Evolutionary conservation across 495 filamentous ascomycete genomes (phyloP), one percentile per base, ranked within the genome.

Genomic region (Penicillium goetzii): DNA sequence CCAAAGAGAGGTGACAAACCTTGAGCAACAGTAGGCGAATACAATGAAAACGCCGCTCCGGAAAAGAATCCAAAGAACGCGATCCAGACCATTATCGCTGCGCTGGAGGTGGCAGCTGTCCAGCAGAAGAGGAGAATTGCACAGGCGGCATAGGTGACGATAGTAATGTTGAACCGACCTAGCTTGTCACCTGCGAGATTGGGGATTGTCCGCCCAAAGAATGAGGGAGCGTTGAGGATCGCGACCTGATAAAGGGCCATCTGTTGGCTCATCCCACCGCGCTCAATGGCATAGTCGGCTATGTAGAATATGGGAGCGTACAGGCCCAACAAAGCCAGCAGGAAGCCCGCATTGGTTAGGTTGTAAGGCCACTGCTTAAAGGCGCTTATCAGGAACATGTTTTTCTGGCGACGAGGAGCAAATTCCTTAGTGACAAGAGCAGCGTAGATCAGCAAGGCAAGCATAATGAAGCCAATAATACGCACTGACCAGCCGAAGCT

Each of bases 401-500:
- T 55, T 38, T 55, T 55, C 52, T 55, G 52, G 14, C 52, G 52
- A 55, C 52, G 30, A 21, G 30, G 52, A 14, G 52, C 52, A 19
- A 55, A 55, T 36, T 55, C 28, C 52, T 55, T 55, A 12, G 52
- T 36, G 52, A 55, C 52, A 15, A 55, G 30, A 26, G 52, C 52
- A 33, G 52, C 52, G 52, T 55, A 68, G 32, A 79, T 66, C 57
- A 65, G 47, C 32, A 55, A 70, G 21, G 57, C 65, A 54, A 78
- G 59, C 40, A 54, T 61, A 3, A 70, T 62, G 54, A 71, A 68
- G 4, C 57, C 69, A 23, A 72, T 65, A 26, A 64, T 56, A 6
- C 67, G 68, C 28, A 63, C 55, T 3, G 67, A 43, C 67, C 70
- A 72, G 11, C 50, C 59, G 41, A 72, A 70, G n/a, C 67, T 68